Evolutionary conservation across 352 stramenopile species (phyloP).

Genomic region (Thalassiosira livingstoniorum): DNA sequence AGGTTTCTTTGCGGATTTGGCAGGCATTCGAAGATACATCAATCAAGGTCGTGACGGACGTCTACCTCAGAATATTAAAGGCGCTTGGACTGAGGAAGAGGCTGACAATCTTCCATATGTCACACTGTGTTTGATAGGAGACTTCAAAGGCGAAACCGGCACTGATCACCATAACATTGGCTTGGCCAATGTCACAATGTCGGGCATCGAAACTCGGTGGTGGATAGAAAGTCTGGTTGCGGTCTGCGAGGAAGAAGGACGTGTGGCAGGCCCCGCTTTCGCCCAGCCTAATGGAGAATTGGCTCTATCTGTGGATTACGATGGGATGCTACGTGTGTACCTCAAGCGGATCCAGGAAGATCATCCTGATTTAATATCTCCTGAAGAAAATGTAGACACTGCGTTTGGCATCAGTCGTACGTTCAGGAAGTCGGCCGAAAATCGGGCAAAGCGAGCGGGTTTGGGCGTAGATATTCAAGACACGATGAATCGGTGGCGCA

Average conservation of each 20-base stretch:
- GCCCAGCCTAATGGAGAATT: constrained; percentile 10
- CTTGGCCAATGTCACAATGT: constrained; percentile 28
- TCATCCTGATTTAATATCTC: not conserved
- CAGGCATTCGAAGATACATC: not conserved
- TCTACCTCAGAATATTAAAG: constrained; percentile 1
- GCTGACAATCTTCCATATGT: not conserved
- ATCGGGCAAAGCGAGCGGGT: constrained; percentile 12
- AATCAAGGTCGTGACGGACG: not conserved
- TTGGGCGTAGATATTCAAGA: constrained; percentile 3
- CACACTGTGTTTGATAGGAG: constrained; percentile 23
- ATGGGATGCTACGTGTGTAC: constrained; percentile 23
- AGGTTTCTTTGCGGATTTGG: constrained; percentile 30
- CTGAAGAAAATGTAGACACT: constrained; percentile 7
- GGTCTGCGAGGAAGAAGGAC: constrained; percentile 20
- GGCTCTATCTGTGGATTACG: constrained; percentile 5
- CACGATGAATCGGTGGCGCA: constrained; percentile 18
- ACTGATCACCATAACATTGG: constrained; percentile 27
- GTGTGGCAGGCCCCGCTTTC: constrained; percentile 25
- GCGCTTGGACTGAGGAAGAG: not conserved
- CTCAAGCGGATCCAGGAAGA: constrained; percentile 29
- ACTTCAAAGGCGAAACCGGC: constrained; percentile 48
- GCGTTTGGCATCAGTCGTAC: constrained; percentile 17
- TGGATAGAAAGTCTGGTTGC: constrained; percentile 44
- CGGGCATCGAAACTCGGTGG: constrained; percentile 41
- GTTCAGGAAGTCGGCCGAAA: constrained; percentile 15